Percentiles rank a stretch among this genome's conserved stretches.
Evolutionary conservation across 1,284 basidiomycete species (phyloP).

Genomic region (Sutorius eximius): DNA sequence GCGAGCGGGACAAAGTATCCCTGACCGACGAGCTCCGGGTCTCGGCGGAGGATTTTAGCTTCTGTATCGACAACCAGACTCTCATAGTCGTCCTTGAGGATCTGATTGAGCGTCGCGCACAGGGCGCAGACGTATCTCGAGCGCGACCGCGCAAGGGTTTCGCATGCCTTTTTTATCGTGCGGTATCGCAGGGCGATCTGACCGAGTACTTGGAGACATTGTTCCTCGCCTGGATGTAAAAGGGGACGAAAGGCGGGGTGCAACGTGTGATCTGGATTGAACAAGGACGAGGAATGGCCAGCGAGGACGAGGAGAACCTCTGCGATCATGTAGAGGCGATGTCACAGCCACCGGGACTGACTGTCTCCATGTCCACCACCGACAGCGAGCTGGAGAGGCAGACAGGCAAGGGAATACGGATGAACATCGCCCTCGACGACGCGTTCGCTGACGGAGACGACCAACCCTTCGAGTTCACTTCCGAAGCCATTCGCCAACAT

Average conservation of each 20-base stretch:
- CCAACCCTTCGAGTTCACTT: slow-evolving; percentile 50
- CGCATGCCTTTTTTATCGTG: slow-evolving; percentile 60
- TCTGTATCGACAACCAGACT: slow-evolving; percentile 78
- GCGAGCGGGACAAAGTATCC: slow-evolving; percentile 83
- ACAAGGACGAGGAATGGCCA: slow-evolving; percentile 81
- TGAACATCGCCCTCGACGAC: slow-evolving; percentile 58
- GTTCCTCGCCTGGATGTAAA: slow-evolving; percentile 83
- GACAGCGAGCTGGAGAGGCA: slow-evolving; percentile 22
- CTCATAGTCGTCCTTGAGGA: slow-evolving; percentile 79
- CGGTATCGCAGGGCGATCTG: slow-evolving; percentile 71
- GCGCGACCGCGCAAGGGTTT: slow-evolving; percentile 52
- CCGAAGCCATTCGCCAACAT: slow-evolving; percentile 58
- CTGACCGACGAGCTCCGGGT: slow-evolving; percentile 67
- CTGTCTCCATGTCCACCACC: slow-evolving; percentile 11
- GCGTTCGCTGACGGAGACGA: slow-evolving; percentile 62
- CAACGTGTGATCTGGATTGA: slow-evolving; percentile 57
- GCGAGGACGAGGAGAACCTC: slow-evolving; percentile 82
- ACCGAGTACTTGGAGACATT: slow-evolving; percentile 74
- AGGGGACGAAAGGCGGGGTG: slow-evolving; percentile 68
- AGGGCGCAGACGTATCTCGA: slow-evolving; percentile 79
- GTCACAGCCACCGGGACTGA: slow-evolving; percentile 20
- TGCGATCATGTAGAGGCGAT: slow-evolving; percentile 61
- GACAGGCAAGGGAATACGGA: slow-evolving; percentile 29
- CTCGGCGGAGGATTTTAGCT: slow-evolving; percentile 69
- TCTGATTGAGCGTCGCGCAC: slow-evolving; percentile 67